Conservation (phyloP, 345 rosid genomes). For the Tarenaya hassleriana region DNA sequence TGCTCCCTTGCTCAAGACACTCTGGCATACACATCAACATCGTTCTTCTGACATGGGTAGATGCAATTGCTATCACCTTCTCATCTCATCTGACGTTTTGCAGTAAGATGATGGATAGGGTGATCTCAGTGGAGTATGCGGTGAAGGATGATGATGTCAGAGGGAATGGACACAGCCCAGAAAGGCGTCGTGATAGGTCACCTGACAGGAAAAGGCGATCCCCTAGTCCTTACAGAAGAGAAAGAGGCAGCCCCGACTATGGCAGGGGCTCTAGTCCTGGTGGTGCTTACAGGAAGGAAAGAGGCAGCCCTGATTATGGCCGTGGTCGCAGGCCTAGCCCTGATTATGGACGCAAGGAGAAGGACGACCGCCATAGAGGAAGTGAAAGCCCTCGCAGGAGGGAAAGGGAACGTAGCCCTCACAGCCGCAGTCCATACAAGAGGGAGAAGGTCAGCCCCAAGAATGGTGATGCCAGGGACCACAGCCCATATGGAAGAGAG, state of each 20-base stretch:
- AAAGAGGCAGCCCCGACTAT: slow-evolving; percentile 91
- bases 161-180: slow-evolving; percentile 63
- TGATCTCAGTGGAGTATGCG: slow-evolving; percentile 93
- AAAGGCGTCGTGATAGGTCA: slow-evolving; percentile 63
- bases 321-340: slow-evolving; percentile 64
- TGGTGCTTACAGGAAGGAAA: slow-evolving; percentile 44
- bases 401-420: slow-evolving; percentile 40
- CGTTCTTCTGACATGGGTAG: slow-evolving; percentile 20
- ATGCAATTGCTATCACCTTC: slow-evolving; percentile 68
- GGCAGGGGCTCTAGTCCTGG: slow-evolving; percentile 72
- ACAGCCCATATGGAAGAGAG: slow-evolving; percentile 38
- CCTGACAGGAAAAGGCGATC: slow-evolving; percentile 75
- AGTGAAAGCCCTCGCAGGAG: slow-evolving; percentile 57
- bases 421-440: slow-evolving; percentile 46
- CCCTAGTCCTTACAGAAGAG: slow-evolving; percentile 75
- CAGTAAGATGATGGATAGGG: slow-evolving; percentile 88
- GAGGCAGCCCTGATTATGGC: slow-evolving; percentile 49
- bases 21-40: slow-evolving; percentile 1
- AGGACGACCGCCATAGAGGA: slow-evolving; percentile 32
- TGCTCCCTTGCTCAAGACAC: slow-evolving; percentile 28
- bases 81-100: slow-evolving; percentile 42
- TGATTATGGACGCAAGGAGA: slow-evolving; percentile 32
- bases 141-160: slow-evolving; percentile 82
- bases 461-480: slow-evolving; percentile 27
- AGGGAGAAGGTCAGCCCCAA: slow-evolving; percentile 41